A percentile compares a stretch with the other conserved stretches of the same genome.
These are phyloP conservation scores for Trichosporon sp. DNA, from an alignment of 1,284 basidiomycete species.

Conservation along the genomic window DNA sequence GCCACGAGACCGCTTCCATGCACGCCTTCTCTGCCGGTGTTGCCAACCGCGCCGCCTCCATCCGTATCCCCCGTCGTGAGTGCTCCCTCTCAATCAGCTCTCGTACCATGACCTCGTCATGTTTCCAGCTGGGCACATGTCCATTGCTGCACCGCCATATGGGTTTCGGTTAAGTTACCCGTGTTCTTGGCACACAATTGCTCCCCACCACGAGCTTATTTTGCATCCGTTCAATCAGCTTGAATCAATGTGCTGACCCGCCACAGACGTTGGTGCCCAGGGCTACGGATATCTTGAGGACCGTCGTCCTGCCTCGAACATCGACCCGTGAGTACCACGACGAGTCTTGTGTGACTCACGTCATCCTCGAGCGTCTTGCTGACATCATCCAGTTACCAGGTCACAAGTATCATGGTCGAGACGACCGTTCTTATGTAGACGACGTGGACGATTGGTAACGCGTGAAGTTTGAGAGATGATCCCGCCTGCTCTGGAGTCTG, in stretches of 20 bases:
- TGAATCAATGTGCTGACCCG: constrained; percentile 50
- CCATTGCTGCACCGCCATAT: neutral
- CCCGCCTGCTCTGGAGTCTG: neutral
- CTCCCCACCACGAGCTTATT: neutral
- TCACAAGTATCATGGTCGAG: constrained; percentile 78
- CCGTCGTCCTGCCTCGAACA: constrained; percentile 94
- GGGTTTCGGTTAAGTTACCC: neutral
- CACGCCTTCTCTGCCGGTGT: constrained; percentile 88
- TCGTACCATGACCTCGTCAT: neutral
- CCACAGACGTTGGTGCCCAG: constrained; percentile 77
- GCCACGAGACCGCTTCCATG: constrained; percentile 95
- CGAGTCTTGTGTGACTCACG: neutral
- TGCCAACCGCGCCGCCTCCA: constrained; percentile 93
- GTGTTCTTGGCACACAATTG: neutral
- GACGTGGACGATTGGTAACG: constrained; percentile 1
- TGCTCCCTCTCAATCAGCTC: neutral
- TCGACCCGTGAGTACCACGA: constrained; percentile 64
- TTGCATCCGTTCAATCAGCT: constrained; percentile 29
- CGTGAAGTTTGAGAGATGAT: neutral
- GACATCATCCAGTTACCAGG: constrained; percentile 54
- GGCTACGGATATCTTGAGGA: constrained; percentile 96
- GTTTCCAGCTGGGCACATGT: neutral
- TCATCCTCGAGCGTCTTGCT: neutral
- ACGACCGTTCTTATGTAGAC: constrained; percentile 58
- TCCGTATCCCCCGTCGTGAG: constrained; percentile 27